Conservation (phyloP, 1,139 yeast genomes). For the Citeromyces hawaiiensis region DNA sequence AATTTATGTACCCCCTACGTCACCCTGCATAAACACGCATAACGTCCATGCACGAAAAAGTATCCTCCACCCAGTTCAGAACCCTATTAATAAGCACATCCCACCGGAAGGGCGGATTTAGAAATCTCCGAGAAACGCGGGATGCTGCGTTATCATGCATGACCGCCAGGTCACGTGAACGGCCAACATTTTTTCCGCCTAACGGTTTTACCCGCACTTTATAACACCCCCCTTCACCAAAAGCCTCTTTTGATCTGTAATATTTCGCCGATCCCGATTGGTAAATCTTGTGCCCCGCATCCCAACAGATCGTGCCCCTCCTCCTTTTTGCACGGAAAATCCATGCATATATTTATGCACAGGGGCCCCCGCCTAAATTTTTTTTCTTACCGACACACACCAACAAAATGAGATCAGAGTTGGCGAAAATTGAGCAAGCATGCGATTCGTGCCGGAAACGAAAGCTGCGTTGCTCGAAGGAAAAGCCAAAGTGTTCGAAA, state of each 20-base stretch:
- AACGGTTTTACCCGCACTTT: no score
- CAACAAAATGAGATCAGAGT: not conserved
- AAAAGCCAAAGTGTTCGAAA: slow-evolving; percentile 63
- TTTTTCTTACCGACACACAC: not conserved
- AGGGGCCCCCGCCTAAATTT: not conserved
- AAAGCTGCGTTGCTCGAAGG: slow-evolving; percentile 46
- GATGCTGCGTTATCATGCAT: not conserved
- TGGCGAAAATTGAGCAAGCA: slow-evolving; percentile 15
- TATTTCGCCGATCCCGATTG: not conserved
- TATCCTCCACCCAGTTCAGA: no score
- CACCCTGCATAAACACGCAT: not conserved
- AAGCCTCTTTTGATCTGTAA: no score
- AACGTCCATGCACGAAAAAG: not conserved
- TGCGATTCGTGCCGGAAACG: slow-evolving; percentile 50
- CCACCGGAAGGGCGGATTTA: not conserved
- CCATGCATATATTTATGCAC: not conserved
- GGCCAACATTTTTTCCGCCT: not conserved
- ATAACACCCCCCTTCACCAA: no score
- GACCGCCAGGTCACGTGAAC: not conserved
- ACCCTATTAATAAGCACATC: not conserved
- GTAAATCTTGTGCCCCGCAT: not conserved
- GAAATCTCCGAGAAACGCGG: not conserved
- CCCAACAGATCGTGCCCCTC: not conserved
- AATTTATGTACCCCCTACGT: not conserved
- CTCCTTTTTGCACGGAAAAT: not conserved